These are phyloP conservation scores for Akanthomyces lecanii DNA, from an alignment of 2,329 filamentous ascomycete genomes.

Conservation along the genomic window DNA sequence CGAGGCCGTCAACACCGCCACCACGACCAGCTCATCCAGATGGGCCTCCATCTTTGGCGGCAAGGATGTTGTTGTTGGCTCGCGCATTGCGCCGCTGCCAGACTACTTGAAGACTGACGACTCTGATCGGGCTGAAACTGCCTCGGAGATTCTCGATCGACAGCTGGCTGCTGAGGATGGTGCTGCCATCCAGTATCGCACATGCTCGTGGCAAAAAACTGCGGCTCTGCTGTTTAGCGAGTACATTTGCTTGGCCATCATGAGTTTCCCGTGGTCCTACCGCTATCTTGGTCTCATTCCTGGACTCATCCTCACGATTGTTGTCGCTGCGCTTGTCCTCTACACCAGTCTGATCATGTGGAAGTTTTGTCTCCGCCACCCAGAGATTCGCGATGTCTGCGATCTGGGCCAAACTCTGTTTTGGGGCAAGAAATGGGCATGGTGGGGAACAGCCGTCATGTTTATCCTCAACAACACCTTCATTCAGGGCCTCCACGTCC, in stretches of 20 bases:
- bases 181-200: slow-evolving; percentile 83
- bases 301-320: slow-evolving; percentile 73
- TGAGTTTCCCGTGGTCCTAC: slow-evolving; percentile 95
- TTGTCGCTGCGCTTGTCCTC: slow-evolving; percentile 72
- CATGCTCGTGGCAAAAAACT: slow-evolving; percentile 94
- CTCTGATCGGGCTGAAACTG: slow-evolving; percentile 42
- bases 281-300: slow-evolving; percentile 82
- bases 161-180: slow-evolving; percentile 75
- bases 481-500: slow-evolving; percentile 76
- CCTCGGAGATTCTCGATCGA: slow-evolving; percentile 48
- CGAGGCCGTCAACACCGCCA: slow-evolving; percentile 14
- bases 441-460: slow-evolving; percentile 68
- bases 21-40: slow-evolving; percentile 24
- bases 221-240: slow-evolving; percentile 87
- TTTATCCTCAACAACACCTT: slow-evolving; percentile 94
- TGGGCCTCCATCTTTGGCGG: slow-evolving; percentile 38
- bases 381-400: slow-evolving; percentile 87
- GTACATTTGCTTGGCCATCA: slow-evolving; percentile 88
- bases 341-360: slow-evolving; percentile 65
- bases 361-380: slow-evolving; percentile 88
- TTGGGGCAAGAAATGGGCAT: slow-evolving; percentile 67
- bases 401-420: slow-evolving; percentile 96
- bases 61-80: slow-evolving; percentile 41
- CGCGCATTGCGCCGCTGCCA: slow-evolving; percentile 47
- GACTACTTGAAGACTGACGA: slow-evolving; percentile 37